A percentile compares a stretch with the other conserved stretches of the same genome.
Evolutionary conservation across 2,329 filamentous ascomycete species (phyloP).

Genomic region (Diaporthe aspalathi): DNA sequence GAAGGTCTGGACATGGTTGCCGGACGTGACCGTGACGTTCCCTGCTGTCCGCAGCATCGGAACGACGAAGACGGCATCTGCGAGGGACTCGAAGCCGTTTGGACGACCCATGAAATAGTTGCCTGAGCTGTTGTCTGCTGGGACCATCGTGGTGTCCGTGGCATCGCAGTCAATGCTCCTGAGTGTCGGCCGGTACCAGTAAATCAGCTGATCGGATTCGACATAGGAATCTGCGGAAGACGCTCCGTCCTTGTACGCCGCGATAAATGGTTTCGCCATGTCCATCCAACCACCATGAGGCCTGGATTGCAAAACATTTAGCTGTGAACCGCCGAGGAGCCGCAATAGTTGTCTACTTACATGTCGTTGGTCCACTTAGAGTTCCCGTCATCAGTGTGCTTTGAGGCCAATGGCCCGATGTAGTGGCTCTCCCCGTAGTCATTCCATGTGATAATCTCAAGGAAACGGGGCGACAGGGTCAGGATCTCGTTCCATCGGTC

Average conservation of each 20-base stretch:
- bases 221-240: conserved; percentile 52
- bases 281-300: conserved; percentile 65
- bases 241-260: conserved; percentile 61
- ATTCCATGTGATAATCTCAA: conserved; percentile 60
- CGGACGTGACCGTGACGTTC: conserved; percentile 58
- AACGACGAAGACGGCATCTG: conserved; percentile 64
- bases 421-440: conserved; percentile 68
- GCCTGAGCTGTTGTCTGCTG: conserved; percentile 57
- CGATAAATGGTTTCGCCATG: conserved; percentile 64
- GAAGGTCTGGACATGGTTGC: conserved; percentile 54
- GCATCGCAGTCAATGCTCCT: conserved; percentile 59
- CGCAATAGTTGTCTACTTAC: conserved; percentile 42
- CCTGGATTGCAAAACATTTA: background rate
- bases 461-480: conserved; percentile 57
- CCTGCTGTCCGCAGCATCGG: conserved; percentile 59
- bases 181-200: conserved; percentile 66
- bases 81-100: conserved; percentile 60
- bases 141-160: conserved; percentile 62
- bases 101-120: conserved; percentile 65
- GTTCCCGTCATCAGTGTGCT: conserved; percentile 55
- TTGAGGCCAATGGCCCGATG: conserved; percentile 59
- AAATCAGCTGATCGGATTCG: conserved; percentile 60
- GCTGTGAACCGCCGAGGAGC: background rate
- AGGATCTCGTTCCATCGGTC: conserved; percentile 65
- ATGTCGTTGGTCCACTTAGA: conserved; percentile 63